These are phyloP conservation scores for Diversispora epigaea DNA, from an alignment of 192 early-diverging fungal species.

Conservation along the genomic window DNA sequence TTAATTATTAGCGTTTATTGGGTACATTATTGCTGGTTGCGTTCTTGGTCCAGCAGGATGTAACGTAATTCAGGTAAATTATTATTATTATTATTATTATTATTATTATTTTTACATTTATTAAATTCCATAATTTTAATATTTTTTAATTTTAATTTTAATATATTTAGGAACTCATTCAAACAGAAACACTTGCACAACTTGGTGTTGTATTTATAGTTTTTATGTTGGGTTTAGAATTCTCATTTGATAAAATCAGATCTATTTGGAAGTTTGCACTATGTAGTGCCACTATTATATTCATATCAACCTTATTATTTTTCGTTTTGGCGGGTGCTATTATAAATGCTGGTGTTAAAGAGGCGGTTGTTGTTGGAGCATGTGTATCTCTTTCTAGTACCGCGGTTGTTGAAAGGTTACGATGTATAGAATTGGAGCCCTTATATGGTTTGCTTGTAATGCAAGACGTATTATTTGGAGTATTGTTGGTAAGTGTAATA, in stretches of 20 bases:
- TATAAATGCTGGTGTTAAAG: slow-evolving; percentile 39
- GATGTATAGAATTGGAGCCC: slow-evolving; percentile 47
- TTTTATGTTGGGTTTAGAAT: slow-evolving; percentile 60
- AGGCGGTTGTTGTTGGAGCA: slow-evolving; percentile 51
- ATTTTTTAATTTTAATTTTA: too few species aligned
- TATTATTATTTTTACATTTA: too few species aligned
- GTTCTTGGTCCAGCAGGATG: slow-evolving; percentile 47
- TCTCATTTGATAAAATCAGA: slow-evolving; percentile 53
- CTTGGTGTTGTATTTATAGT: slow-evolving; percentile 59
- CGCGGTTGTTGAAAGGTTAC: slow-evolving; percentile 52
- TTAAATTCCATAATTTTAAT: too few species aligned
- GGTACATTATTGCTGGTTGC: slow-evolving; percentile 56
- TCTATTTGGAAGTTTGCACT: slow-evolving; percentile 51
- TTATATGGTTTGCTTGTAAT: slow-evolving; percentile 58
- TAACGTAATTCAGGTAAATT: slow-evolving; percentile 41
- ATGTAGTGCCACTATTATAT: slow-evolving; percentile 46
- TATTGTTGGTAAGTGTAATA: slow-evolving; percentile 52
- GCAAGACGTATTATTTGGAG: slow-evolving; percentile 55
- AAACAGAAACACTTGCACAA: slow-evolving; percentile 55
- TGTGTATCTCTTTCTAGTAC: slow-evolving; percentile 53
- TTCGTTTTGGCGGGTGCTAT: slow-evolving; percentile 42
- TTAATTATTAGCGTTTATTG: slow-evolving; percentile 53
- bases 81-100: too few species aligned
- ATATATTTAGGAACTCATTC: slow-evolving; percentile 41
- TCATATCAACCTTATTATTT: slow-evolving; percentile 42